Evolutionary conservation across 2,329 filamentous ascomycete genomes (phyloP).

Genomic region (Verticillium klebahnii): DNA sequence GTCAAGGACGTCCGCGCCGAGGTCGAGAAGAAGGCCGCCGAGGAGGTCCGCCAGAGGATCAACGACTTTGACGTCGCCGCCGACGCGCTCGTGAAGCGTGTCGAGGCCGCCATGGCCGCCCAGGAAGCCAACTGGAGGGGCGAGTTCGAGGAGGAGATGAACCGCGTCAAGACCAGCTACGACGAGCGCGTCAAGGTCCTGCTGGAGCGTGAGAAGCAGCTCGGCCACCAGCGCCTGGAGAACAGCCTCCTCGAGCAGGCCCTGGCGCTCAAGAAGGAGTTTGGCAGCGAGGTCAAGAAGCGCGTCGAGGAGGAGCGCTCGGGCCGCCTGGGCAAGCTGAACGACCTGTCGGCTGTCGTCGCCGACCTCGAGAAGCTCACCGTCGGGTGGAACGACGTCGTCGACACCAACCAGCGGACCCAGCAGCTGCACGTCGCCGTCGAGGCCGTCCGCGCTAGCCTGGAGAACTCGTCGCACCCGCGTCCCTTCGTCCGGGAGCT

Average conservation of each 20-base stretch:
- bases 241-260: constrained; percentile 90
- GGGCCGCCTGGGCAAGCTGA: constrained; percentile 79
- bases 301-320: constrained; percentile 86
- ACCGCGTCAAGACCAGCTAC: constrained; percentile 72
- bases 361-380: constrained; percentile 83
- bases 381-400: constrained; percentile 81
- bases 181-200: constrained; percentile 75
- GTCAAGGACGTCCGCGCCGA: constrained; percentile 69
- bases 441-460: constrained; percentile 81
- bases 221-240: constrained; percentile 76
- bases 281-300: constrained; percentile 70
- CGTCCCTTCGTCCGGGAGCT: constrained; percentile 89
- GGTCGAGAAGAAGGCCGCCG: constrained; percentile 66
- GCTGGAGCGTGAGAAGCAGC: constrained; percentile 70
- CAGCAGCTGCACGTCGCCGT: constrained; percentile 96
- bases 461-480: constrained; percentile 70
- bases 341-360: constrained; percentile 73
- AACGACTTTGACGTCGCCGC: constrained; percentile 83
- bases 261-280: constrained; percentile 80
- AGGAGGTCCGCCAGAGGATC: constrained; percentile 66
- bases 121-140: constrained; percentile 81
- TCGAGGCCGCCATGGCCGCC: constrained; percentile 75
- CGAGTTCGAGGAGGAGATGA: constrained; percentile 83
- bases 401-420: constrained; percentile 86
- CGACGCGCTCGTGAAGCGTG: constrained; percentile 79